phyloP scores from a whole-genome alignment of 805 yeast species.

The Wickerhamiella dianesei region DNA sequence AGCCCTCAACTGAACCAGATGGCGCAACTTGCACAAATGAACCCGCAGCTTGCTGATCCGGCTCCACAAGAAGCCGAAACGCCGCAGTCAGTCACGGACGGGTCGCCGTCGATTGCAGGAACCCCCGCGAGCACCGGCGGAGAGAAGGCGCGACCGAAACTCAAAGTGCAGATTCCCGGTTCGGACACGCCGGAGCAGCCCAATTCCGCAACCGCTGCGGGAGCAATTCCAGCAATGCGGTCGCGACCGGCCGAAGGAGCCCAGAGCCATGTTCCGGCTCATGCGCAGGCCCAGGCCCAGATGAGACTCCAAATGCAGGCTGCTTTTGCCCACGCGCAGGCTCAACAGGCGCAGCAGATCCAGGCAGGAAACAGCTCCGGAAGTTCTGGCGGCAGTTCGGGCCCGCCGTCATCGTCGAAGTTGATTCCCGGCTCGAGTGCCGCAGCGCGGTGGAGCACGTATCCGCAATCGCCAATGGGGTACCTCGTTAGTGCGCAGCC shows the following conservation, averaged over 20 bases:
- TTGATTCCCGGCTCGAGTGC: background rate
- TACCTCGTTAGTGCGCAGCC: slow-evolving; percentile 6
- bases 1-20: background rate
- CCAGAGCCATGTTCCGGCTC: slow-evolving; percentile 1
- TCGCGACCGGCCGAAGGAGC: background rate
- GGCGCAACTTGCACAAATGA: background rate
- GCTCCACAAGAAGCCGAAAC: background rate
- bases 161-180: slow-evolving; percentile 28
- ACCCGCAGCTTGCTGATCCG: background rate
- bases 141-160: slow-evolving; percentile 23
- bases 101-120: background rate
- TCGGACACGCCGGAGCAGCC: slow-evolving; percentile 21
- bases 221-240: background rate
- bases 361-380: background rate
- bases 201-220: slow-evolving; percentile 10
- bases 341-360: background rate
- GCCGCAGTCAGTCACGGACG: background rate
- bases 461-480: slow-evolving; percentile 12
- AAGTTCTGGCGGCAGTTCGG: slow-evolving; percentile 1
- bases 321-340: background rate
- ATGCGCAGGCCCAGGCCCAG: slow-evolving; percentile 2
- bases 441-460: slow-evolving; percentile 10
- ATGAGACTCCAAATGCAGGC: slow-evolving; percentile 1
- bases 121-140: background rate
- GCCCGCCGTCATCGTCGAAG: background rate